A percentile compares a stretch with the other conserved stretches of the same genome.
phyloP scores from a whole-genome alignment of 1,139 yeast genomes.

The Williopsis jadinii region DNA sequence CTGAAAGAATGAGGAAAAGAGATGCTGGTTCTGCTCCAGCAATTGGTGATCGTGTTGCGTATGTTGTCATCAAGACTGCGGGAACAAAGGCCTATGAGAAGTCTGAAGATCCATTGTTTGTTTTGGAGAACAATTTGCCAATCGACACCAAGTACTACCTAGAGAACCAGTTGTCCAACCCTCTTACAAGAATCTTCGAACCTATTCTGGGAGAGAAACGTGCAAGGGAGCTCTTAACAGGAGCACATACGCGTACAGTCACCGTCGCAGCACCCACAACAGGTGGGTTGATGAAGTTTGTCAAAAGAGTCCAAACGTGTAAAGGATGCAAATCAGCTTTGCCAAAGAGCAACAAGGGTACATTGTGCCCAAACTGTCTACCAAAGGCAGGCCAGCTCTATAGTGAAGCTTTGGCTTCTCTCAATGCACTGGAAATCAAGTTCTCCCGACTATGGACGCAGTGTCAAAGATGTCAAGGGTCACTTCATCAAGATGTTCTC shows the following conservation, averaged over 20 bases:
- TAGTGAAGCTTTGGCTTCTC: conserved; percentile 68
- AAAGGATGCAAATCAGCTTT: conserved; percentile 84
- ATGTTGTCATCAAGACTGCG: conserved; percentile 81
- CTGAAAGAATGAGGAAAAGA: conserved; percentile 93
- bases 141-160: conserved; percentile 92
- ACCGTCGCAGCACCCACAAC: conserved; percentile 51
- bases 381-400: conserved; percentile 71
- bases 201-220: conserved; percentile 87
- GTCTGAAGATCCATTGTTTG: conserved; percentile 94
- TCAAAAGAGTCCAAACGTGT: conserved; percentile 84
- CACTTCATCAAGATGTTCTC: conserved; percentile 88
- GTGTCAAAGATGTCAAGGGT: conserved; percentile 96
- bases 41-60: conserved; percentile 96
- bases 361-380: conserved; percentile 76
- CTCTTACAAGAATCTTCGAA: conserved; percentile 87
- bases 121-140: conserved; percentile 84
- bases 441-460: conserved; percentile 95
- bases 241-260: conserved; percentile 79
- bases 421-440: conserved; percentile 74
- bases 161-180: conserved; percentile 90
- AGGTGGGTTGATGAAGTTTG: conserved; percentile 87
- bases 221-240: conserved; percentile 71
- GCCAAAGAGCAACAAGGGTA: conserved; percentile 59
- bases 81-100: conserved; percentile 90
- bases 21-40: conserved; percentile 98